phyloP scores from a whole-genome alignment of 1,139 yeast genomes.

The Hansenula anomala region DNA sequence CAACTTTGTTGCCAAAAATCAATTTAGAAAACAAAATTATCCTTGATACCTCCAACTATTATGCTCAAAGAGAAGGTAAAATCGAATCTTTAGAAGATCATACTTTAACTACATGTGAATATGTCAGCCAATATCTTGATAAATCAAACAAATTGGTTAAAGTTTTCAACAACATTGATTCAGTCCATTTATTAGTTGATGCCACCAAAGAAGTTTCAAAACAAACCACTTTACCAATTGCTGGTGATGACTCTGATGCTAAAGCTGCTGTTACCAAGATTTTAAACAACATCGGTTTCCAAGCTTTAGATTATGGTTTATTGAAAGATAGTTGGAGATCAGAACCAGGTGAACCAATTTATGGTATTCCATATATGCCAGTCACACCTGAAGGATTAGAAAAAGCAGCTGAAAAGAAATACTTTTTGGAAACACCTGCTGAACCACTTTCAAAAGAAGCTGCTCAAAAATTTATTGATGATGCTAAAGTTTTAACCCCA shows the following conservation, averaged over 20 bases:
- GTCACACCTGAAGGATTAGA: neutral
- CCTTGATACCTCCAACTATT: conserved; percentile 1
- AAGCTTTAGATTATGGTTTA: neutral
- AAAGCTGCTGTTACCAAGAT: neutral
- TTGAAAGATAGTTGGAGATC: conserved; percentile 1
- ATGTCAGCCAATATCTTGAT: neutral
- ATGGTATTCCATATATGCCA: neutral
- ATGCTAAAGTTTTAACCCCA: neutral
- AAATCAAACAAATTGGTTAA: neutral
- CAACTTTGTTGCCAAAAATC: neutral
- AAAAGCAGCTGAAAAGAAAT: neutral
- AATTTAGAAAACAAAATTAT: neutral
- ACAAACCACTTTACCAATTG: conserved; percentile 1
- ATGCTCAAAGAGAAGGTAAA: neutral
- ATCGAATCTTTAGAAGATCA: neutral
- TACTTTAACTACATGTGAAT: neutral
- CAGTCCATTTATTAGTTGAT: neutral
- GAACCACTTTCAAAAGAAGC: neutral
- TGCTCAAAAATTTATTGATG: neutral
- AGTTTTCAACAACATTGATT: conserved; percentile 1
- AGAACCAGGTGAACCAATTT: neutral
- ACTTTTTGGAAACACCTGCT: neutral
- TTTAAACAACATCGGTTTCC: neutral
- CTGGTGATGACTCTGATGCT: neutral
- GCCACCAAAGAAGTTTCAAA: neutral